Evolutionary conservation across 225 moss, liverwort and hornwort species (phyloP).

Genomic region (Bryoerythrophyllum caledonicum): DNA sequence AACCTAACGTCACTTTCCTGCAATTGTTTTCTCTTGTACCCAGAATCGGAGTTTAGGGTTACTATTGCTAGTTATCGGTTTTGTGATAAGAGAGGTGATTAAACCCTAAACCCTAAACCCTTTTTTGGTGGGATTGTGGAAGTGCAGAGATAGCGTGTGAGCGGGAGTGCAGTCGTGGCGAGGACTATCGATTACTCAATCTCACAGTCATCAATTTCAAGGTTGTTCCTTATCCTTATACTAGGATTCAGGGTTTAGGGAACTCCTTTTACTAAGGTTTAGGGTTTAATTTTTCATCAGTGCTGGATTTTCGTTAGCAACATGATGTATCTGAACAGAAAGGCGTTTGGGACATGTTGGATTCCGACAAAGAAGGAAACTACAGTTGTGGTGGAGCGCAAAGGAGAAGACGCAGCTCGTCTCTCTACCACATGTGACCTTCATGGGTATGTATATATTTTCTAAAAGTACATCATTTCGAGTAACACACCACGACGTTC

Average conservation of each 20-base stretch:
- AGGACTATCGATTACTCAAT: slow-evolving; percentile 64
- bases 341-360: slow-evolving; percentile 20
- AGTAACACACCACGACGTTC: not conserved
- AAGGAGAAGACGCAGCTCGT: slow-evolving; percentile 64
- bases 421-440: slow-evolving; percentile 59
- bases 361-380: slow-evolving; percentile 58
- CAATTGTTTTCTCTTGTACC: not conserved
- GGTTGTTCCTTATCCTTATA: slow-evolving; percentile 23
- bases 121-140: not conserved
- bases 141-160: slow-evolving; percentile 66
- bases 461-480: not conserved
- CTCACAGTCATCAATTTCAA: slow-evolving; percentile 56
- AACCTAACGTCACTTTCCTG: not conserved
- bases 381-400: slow-evolving; percentile 60
- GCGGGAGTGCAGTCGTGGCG: slow-evolving; percentile 68
- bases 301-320: not conserved
- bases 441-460: slow-evolving; percentile 43
- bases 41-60: not conserved
- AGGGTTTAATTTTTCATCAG: not conserved
- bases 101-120: too few relatives aligned
- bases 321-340: slow-evolving; percentile 6
- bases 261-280: too few relatives aligned
- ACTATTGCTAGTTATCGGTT: too few relatives aligned
- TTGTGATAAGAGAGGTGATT: too few relatives aligned
- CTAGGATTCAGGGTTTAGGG: slow-evolving; percentile 5